phyloP scores from a whole-genome alignment of 345 rosid species.

The Cardamine occulta region DNA sequence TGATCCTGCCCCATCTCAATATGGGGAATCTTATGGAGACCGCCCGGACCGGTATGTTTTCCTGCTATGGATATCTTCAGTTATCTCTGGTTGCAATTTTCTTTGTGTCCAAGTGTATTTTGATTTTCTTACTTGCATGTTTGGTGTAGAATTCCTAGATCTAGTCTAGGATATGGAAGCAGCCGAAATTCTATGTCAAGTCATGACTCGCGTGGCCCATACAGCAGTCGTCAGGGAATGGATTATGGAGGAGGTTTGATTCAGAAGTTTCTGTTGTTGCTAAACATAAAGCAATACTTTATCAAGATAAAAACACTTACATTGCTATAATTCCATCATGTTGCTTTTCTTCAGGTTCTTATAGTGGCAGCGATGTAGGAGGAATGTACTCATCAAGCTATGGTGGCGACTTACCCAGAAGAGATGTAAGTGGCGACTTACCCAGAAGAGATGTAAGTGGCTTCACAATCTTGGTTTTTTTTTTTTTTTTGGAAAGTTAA shows the following conservation, averaged over 20 bases:
- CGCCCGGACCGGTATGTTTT: conserved; percentile 53
- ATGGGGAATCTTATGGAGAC: conserved; percentile 79
- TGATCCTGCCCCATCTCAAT: conserved; percentile 73
- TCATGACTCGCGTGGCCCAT: conserved; percentile 83
- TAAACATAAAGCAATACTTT: conserved; percentile 18
- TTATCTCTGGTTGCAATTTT: neutral
- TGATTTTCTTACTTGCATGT: conserved; percentile 24
- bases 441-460: conserved; percentile 77
- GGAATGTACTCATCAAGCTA: conserved; percentile 75
- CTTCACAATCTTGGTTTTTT: neutral
- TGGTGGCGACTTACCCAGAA: conserved; percentile 67
- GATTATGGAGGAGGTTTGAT: conserved; percentile 75
- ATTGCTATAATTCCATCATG: conserved; percentile 20
- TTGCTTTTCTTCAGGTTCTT: conserved; percentile 67
- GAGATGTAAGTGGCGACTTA: conserved; percentile 76
- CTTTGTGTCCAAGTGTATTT: neutral
- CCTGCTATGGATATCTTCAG: neutral
- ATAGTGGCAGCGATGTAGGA: conserved; percentile 65
- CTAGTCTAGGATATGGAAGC: conserved; percentile 76
- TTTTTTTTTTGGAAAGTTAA: neutral
- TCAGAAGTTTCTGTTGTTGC: conserved; percentile 29
- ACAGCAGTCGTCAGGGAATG: conserved; percentile 78
- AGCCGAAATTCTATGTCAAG: conserved; percentile 76
- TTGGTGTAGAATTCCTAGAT: conserved; percentile 73
- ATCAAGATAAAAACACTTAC: neutral